Evolutionary conservation across 352 stramenopile species (phyloP), one percentile per base, ranked within the genome.

Genomic region (Globisporangium canariense): DNA sequence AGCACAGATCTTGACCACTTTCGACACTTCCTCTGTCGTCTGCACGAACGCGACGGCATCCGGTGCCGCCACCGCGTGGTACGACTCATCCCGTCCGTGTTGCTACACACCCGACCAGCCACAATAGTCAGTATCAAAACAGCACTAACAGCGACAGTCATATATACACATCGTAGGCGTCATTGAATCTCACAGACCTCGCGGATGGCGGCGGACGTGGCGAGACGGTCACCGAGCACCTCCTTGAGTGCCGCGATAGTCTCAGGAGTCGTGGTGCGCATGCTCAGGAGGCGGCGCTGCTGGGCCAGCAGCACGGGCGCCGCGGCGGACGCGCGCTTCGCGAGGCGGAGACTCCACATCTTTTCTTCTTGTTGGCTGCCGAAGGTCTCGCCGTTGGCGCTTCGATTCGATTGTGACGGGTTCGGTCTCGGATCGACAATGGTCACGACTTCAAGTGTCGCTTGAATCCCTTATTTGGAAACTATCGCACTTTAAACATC

Each of bases 1-100:
- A 40, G 81, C 65, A 67, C 94, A 98, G 62, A 97, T 89, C 70
- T 94, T 92, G 36, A 99, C 66, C 59, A 99, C 86, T 40, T 88
- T 74, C 7, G 81, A 68, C 28, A 99, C 89, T 69, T 99, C 88
- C 53, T 97, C 71, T 3, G 90, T 96, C 34, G 69, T 91, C 32
- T 89, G 62, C 45, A 95, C 90, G 65, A 89, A 93, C 41, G 94
- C 79, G 25, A 98, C 89, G 6, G 83, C 91, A 59, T 96, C 86
- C 11, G 96, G 94, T 16, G 89, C 80, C 28, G 78, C 66, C 5
- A 86, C 75, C 2, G 79, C 74, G 77, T 98, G 95, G 71, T 97
- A 96, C 4, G 88, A 97, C 75, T 98, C 93, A 28, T 97, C 92
- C 45, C 78, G 81, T 20, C 91, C 94, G 70, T 98, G 94, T 69